Percentiles rank a stretch among this genome's conserved stretches.
These are phyloP conservation scores for Boletus eberwhitei DNA, from an alignment of 768 basidiomycete species.

Conservation along the genomic window DNA sequence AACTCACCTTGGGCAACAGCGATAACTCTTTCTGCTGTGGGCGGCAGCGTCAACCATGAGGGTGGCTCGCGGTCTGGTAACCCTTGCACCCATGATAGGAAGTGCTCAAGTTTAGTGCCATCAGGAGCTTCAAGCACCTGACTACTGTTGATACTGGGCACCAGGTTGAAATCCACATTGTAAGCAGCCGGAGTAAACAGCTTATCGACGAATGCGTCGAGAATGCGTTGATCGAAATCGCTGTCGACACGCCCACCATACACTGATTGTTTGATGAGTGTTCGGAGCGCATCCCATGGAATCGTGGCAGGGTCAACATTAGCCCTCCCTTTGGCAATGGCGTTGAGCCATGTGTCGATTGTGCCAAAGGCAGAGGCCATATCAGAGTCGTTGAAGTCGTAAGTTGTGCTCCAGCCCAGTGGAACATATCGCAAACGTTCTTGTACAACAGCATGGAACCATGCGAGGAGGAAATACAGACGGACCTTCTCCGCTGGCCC, in stretches of 20 bases:
- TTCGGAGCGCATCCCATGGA: conserved; percentile 94
- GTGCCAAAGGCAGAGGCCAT: conserved; percentile 89
- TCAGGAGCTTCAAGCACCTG: conserved; percentile 75
- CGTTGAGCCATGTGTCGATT: conserved; percentile 86
- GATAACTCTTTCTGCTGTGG: conserved; percentile 89
- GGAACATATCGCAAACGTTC: conserved; percentile 96
- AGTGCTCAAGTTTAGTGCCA: conserved; percentile 89
- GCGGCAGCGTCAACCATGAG: conserved; percentile 90
- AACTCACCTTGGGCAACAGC: conserved; percentile 81
- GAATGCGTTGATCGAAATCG: conserved; percentile 89
- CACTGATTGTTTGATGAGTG: conserved; percentile 91
- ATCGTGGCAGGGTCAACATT: conserved; percentile 91
- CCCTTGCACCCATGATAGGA: conserved; percentile 83
- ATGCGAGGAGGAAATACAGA: conserved; percentile 92
- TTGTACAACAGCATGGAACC: conserved; percentile 98
- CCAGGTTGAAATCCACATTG: conserved; percentile 90
- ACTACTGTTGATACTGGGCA: conserved; percentile 56
- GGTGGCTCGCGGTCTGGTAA: conserved; percentile 93
- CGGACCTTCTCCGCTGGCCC: conserved; percentile 93
- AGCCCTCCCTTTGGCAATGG: conserved; percentile 79
- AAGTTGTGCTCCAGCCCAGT: conserved; percentile 93
- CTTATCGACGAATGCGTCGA: conserved; percentile 90
- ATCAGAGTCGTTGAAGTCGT: conserved; percentile 99
- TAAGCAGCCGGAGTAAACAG: conserved; percentile 88
- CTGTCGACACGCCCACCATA: conserved; percentile 95